A percentile compares a stretch with the other conserved stretches of the same genome.
Evolutionary conservation across 306 rosid species (phyloP).

Genomic region (Arachis stenosperma): DNA sequence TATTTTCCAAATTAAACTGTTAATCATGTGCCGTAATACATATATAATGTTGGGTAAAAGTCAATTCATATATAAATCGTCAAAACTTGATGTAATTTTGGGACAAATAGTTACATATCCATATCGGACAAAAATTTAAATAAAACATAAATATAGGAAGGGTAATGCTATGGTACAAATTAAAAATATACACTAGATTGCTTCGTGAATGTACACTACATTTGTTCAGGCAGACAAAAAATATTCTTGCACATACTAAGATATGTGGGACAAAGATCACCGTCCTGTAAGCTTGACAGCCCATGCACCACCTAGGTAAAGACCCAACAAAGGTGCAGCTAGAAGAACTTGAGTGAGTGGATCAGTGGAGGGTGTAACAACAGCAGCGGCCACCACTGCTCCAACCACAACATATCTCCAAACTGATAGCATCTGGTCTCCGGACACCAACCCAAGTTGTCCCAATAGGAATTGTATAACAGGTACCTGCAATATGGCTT

Average conservation of each 20-base stretch:
- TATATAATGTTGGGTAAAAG: background rate
- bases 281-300: constrained; percentile 81
- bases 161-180: constrained; percentile 31
- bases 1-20: background rate
- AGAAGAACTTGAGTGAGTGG: constrained; percentile 91
- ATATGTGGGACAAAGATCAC: constrained; percentile 39
- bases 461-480: constrained; percentile 83
- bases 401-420: constrained; percentile 99
- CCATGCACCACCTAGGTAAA: constrained; percentile 97
- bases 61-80: constrained; percentile 10
- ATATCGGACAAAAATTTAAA: background rate
- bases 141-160: constrained; percentile 26
- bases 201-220: constrained; percentile 52
- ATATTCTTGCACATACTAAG: constrained; percentile 1
- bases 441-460: constrained; percentile 81
- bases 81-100: constrained; percentile 18
- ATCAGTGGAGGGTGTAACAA: constrained; percentile 88
- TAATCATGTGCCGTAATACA: background rate
- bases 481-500: constrained; percentile 65
- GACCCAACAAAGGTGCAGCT: constrained; percentile 81
- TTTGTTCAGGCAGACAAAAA: constrained; percentile 14
- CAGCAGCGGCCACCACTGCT: constrained; percentile 86
- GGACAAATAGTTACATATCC: constrained; percentile 25
- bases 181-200: constrained; percentile 40
- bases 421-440: constrained; percentile 93